These are phyloP conservation scores for Arabis hirsuta DNA, from an alignment of 345 rosid species.

Conservation along the genomic window DNA sequence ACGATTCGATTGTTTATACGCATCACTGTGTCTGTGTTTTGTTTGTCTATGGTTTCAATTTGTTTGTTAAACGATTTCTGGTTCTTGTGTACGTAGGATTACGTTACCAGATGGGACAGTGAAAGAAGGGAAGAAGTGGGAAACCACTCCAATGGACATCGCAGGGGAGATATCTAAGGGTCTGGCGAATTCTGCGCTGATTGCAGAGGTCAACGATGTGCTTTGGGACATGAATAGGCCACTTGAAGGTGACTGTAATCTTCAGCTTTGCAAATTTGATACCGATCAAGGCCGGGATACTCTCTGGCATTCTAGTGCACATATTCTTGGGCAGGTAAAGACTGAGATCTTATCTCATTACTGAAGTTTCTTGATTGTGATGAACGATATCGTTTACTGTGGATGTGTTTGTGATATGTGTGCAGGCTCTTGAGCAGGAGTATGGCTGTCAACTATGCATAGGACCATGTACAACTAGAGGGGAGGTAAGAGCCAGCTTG, in stretches of 20 bases:
- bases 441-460: slow-evolving; percentile 97
- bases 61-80: not conserved
- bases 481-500: slow-evolving; percentile 64
- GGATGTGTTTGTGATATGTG: slow-evolving; percentile 8
- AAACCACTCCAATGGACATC: slow-evolving; percentile 72
- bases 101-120: slow-evolving; percentile 70
- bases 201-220: slow-evolving; percentile 73
- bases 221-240: slow-evolving; percentile 97
- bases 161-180: slow-evolving; percentile 72
- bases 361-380: not conserved
- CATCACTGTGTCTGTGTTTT: not conserved
- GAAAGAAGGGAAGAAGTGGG: slow-evolving; percentile 92
- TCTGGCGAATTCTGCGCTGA: slow-evolving; percentile 69
- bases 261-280: slow-evolving; percentile 74
- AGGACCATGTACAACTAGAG: slow-evolving; percentile 98
- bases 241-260: slow-evolving; percentile 75
- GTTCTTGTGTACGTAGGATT: slow-evolving; percentile 48
- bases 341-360: slow-evolving; percentile 1
- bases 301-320: slow-evolving; percentile 98
- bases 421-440: slow-evolving; percentile 79
- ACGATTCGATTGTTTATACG: not conserved
- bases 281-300: slow-evolving; percentile 88
- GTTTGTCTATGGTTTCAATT: not conserved
- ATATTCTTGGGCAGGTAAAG: slow-evolving; percentile 92
- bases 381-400: slow-evolving; percentile 1